Evolutionary conservation across 345 rosid genomes (phyloP), one percentile per base, ranked within the genome.

Genomic region (Bretschneidera sinensis): DNA sequence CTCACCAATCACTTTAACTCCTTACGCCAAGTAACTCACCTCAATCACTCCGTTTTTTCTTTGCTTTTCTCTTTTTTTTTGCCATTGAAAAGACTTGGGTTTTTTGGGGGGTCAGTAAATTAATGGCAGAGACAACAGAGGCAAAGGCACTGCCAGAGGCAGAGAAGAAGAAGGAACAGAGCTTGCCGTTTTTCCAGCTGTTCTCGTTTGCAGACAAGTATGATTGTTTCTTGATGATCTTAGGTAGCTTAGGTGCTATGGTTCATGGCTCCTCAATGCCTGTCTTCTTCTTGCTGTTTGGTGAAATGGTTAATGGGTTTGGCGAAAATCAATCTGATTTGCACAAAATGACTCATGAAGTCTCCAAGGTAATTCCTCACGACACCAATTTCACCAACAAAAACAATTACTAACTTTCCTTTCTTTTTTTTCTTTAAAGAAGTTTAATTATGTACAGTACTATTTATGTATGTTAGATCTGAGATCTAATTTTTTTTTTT

Each of bases 231-330:
- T 75, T 94, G 24, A 94, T 94, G 99, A 71, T 69, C 76, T 62
- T 70, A 52, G 99, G 99, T 1, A 83, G 91, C 78, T 4, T 86
- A 5, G 99, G 99, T 43, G 97, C 99, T 64, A 75, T 94, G 20
- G 59, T 94, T 60, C 99, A 94, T 62, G 99, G 99, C 63, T 88
- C 99, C 43, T 82, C 99, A 22, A 91, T 90, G 99, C 99, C 97
- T 57, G 87, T 90, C 64, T 94, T 94, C 74, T 94, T 94, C 83
- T 78, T 94, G 53, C 81, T 94, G 0, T 94, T 94, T 62, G 99
- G 99, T 51, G 82, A 94, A 80, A 94, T 94, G 99, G 95, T 94
- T 53, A 94, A 94, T 71, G 99, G 99, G 14, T 94, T 94, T 66
- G 99, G 99, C 39, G 82, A 90, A 76, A 94, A 94, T 78, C 99